These are phyloP conservation scores for Lathyrus aphaca DNA, from an alignment of 306 rosid genomes.

Conservation along the genomic window DNA sequence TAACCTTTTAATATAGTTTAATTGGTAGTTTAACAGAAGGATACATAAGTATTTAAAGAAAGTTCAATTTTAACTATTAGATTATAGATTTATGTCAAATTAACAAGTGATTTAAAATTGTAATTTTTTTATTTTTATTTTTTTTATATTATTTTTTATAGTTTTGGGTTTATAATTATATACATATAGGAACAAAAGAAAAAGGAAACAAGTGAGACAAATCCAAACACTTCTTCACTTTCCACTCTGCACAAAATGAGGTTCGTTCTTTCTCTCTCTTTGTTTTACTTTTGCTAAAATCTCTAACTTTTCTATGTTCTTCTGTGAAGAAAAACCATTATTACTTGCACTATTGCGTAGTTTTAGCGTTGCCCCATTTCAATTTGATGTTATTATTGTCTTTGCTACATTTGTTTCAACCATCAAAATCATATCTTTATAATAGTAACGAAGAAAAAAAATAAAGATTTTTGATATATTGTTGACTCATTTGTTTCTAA, in stretches of 20 bases:
- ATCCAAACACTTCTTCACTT: not conserved
- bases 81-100: too few relatives aligned
- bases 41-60: too few relatives aligned
- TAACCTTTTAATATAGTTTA: too few relatives aligned
- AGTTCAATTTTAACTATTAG: too few relatives aligned
- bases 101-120: too few relatives aligned
- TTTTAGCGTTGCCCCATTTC: conserved; percentile 21
- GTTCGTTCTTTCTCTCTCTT: not conserved
- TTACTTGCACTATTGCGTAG: not conserved
- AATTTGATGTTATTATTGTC: not conserved
- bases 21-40: too few relatives aligned
- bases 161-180: too few relatives aligned
- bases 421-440: conserved; percentile 30
- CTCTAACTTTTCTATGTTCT: not conserved
- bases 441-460: not conserved
- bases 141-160: too few relatives aligned
- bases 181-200: not conserved
- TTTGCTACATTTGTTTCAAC: conserved; percentile 10
- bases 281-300: not conserved
- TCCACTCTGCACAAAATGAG: conserved; percentile 1
- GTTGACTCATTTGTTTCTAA: conserved; percentile 20
- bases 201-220: not conserved
- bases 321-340: not conserved
- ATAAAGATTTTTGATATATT: not conserved
- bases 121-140: too few relatives aligned